Evolutionary conservation across 1,284 basidiomycete genomes (phyloP), one percentile per base, ranked within the genome.

Genomic region (Cutaneotrichosporon daszewskae): DNA sequence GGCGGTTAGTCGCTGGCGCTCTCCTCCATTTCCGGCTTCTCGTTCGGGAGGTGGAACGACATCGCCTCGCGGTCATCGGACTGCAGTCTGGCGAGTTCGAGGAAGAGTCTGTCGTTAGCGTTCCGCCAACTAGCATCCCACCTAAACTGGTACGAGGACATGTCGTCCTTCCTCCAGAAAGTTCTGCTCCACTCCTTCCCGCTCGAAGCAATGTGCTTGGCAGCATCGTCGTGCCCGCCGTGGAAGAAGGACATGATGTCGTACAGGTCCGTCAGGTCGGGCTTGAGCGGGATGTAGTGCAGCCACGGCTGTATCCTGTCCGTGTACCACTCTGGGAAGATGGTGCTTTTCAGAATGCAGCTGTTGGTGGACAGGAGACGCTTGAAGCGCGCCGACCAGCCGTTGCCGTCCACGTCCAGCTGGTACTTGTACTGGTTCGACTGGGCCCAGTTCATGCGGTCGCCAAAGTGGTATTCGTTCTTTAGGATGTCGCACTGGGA

Each of bases 151-250:
- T 83, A 83, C 11, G 81, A 77, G 29, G 75, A 73, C 68, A 84
- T 72, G 61, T 85, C 83, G 53, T 81, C 79, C 44, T 72, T 72
- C 35, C 82, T 72, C 80, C 81, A 84, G 57, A 75, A 82, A 0
- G 58, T 71, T 48, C 72, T 69, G 53, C 78, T 81, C 82, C 82
- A 84, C 18, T 73, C 57, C 32, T 76, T 73, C 0, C 82, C 82
- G 1, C 74, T 74, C 4, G 61, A 47, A 0, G 79, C 83, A 37
- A 84, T 84, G 55, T 75, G 72, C 25, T 68, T 64, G 0, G 77
- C 82, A 28, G 82, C 52, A 1, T 74, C 69, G 40, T 83, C 79
- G 46, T 82, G 79, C 0, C 65, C 75, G 23, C 70, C 78, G 0
- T 76, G 72, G 71, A 83, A 82, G 67, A 83, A 83, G 0, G 75